Evolutionary conservation across 345 rosid species (phyloP), one percentile per base, ranked within the genome.

Genomic region (Ailanthus altissimus): DNA sequence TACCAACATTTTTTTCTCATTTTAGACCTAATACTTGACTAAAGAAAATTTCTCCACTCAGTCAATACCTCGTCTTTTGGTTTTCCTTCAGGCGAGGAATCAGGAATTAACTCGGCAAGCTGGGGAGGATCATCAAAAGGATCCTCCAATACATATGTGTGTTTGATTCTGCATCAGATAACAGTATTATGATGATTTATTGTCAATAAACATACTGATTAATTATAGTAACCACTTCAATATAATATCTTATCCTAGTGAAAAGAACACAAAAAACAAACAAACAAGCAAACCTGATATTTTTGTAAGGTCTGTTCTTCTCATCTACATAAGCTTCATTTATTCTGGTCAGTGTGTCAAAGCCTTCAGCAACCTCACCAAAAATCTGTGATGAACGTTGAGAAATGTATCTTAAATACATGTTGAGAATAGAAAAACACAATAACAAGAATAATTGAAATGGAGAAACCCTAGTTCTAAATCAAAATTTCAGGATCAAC

Each of bases 311-410:
- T 59, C 93, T 88, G 77, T 84, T 87, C 80, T 92, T 90, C 23
- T 88, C 91, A 85, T 96, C 98, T 51, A 93, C 92, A 77, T 83
- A 92, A 81, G 97, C 91, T 89, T 93, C 99, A 82, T 93, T 96
- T 69, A 94, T 92, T 82, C 97, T 88, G 49, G 85, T 82, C 82
- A 96, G 77, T 60, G 98, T 90, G 60, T 93, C 98, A 75, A 91
- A 71, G 23, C 98, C 99, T 86, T 93, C 99, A 3, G 93, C 97
- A 81, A 93, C 84, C 90, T 92, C 97, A 57, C 97, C 97, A 85
- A 96, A 96, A 57, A 96, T 97, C 99, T 93, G 78, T 32, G 38
- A 23, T 51, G 59, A 38, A 57, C 14, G n/a, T n/a, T n/a, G n/a
- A n/a, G n/a, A n/a, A n/a, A n/a, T 73, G 7, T 16, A 43, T 58